Evolutionary conservation across 2,329 filamentous ascomycete species (phyloP).

Genomic region (Calonectria honghensis): DNA sequence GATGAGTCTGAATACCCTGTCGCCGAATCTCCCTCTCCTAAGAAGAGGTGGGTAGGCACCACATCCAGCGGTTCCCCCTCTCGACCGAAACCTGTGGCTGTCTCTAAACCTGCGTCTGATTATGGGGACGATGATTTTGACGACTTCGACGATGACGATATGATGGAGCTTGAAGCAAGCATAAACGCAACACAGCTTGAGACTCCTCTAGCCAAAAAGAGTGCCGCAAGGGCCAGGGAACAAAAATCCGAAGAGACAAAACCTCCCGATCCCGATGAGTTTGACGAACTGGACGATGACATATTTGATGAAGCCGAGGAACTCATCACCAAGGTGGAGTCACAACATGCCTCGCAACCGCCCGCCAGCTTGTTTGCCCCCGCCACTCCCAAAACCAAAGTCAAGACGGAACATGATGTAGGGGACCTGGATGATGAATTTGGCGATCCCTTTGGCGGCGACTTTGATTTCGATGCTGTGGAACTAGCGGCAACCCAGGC

Average conservation of each 20-base stretch:
- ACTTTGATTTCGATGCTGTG: constrained; percentile 85
- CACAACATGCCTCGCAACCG: constrained; percentile 46
- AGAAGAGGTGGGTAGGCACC: constrained; percentile 59
- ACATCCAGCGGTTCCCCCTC: constrained; percentile 52
- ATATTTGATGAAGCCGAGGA: constrained; percentile 69
- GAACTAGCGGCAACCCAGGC: constrained; percentile 85
- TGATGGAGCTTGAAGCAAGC: constrained; percentile 72
- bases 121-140: constrained; percentile 76
- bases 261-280: constrained; percentile 67
- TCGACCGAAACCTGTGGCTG: constrained; percentile 41
- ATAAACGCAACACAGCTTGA: constrained; percentile 58
- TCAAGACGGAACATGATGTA: constrained; percentile 27
- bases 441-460: constrained; percentile 76
- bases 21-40: constrained; percentile 66
- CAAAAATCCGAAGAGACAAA: constrained; percentile 5
- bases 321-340: constrained; percentile 49
- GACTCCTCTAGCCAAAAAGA: constrained; percentile 25
- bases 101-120: constrained; percentile 61
- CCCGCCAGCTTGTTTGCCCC: constrained; percentile 32
- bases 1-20: constrained; percentile 56
- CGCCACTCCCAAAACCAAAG: background rate
- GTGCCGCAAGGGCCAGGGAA: constrained; percentile 15
- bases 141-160: constrained; percentile 76
- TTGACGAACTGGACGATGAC: constrained; percentile 80
- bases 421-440: constrained; percentile 58